Conservation (phyloP, 164 flowering plant species). For the Stephania japonica region DNA sequence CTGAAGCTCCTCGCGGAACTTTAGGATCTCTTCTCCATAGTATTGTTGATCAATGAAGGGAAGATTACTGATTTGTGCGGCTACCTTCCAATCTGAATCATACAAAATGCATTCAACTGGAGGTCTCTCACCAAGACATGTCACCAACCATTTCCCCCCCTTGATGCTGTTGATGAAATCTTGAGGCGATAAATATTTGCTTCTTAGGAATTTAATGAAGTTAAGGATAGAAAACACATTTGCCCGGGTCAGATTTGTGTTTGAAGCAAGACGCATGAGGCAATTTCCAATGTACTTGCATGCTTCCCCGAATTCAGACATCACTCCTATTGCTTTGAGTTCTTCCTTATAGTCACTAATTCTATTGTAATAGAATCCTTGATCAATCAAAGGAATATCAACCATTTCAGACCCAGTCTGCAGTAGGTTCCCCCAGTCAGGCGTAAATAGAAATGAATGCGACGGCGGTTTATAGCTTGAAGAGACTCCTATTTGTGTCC, state of each 20-base stretch:
- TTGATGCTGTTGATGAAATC: conserved; percentile 38
- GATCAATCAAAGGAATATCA: conserved; percentile 61
- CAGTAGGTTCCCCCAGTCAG: conserved; percentile 40
- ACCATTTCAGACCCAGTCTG: conserved; percentile 49
- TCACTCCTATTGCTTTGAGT: conserved; percentile 50
- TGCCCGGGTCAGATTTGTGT: conserved; percentile 26
- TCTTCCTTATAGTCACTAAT: conserved; percentile 38
- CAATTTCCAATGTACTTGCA: conserved; percentile 50
- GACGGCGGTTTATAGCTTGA: conserved; percentile 45
- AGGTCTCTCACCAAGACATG: conserved; percentile 35
- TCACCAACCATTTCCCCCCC: conserved; percentile 41
- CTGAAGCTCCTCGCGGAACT: conserved; percentile 41
- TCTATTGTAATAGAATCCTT: conserved; percentile 33
- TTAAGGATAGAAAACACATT: conserved; percentile 44
- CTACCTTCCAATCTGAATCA: conserved; percentile 38
- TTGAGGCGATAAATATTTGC: conserved; percentile 25
- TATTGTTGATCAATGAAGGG: conserved; percentile 44
- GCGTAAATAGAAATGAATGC: conserved; percentile 36
- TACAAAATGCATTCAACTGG: conserved; percentile 45
- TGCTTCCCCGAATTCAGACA: conserved; percentile 45
- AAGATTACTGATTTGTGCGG: conserved; percentile 37
- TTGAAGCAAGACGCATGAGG: conserved; percentile 46
- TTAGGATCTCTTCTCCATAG: conserved; percentile 41
- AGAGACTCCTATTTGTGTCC: conserved; percentile 28
- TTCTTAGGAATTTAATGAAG: conserved; percentile 41